Evolutionary conservation across 2,329 filamentous ascomycete species (phyloP).

Genomic region (Fonsecaea multimorphosa): DNA sequence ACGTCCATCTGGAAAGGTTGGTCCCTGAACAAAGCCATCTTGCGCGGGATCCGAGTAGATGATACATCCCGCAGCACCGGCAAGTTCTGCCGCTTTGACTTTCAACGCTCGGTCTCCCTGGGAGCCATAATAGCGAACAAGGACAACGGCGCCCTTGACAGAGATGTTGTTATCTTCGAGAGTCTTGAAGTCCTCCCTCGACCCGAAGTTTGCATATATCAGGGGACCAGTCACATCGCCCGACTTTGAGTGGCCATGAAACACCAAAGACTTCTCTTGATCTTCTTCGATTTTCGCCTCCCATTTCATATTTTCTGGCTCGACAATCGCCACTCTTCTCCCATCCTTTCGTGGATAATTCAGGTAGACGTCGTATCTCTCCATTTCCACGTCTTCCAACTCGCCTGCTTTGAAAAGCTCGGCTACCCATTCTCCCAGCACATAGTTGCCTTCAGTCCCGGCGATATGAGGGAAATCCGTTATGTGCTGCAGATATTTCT

Average conservation of each 20-base stretch:
- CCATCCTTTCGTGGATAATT: constrained; percentile 85
- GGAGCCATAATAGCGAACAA: constrained; percentile 80
- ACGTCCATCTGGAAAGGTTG: constrained; percentile 75
- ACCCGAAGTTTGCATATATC: constrained; percentile 92
- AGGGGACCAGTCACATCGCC: constrained; percentile 86
- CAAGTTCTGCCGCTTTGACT: constrained; percentile 85
- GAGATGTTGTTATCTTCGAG: constrained; percentile 74
- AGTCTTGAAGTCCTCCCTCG: constrained; percentile 77
- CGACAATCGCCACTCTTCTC: constrained; percentile 79
- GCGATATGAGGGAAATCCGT: constrained; percentile 88
- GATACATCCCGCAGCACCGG: constrained; percentile 84
- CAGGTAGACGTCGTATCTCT: constrained; percentile 86
- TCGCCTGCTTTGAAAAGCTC: constrained; percentile 73
- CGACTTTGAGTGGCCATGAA: constrained; percentile 86
- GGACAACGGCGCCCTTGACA: constrained; percentile 77
- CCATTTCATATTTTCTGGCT: constrained; percentile 72
- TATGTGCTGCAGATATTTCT: constrained; percentile 75
- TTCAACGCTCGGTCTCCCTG: constrained; percentile 78
- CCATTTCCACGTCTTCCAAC: constrained; percentile 76
- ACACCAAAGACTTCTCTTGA: constrained; percentile 74
- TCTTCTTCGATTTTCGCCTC: constrained; percentile 84
- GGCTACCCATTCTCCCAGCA: constrained; percentile 82
- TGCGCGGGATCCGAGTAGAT: constrained; percentile 91
- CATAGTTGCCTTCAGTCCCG: constrained; percentile 91
- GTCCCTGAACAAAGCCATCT: constrained; percentile 77